Evolutionary conservation across 139 green algal genomes (phyloP), one percentile per base, ranked within the genome.

Genomic region (Eudorina sp.): DNA sequence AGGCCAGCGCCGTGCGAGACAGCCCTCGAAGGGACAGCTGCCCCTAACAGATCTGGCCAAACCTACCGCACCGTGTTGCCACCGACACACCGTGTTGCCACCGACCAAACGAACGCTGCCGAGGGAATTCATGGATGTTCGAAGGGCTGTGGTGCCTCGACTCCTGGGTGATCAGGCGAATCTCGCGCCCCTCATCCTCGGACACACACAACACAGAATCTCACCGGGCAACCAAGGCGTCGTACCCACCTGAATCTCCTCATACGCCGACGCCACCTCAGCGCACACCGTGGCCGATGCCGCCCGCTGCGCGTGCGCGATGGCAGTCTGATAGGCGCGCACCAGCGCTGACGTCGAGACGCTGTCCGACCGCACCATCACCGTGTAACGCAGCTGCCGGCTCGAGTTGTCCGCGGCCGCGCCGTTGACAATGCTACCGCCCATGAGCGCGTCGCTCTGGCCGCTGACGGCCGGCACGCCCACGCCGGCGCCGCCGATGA

Each of bases 201-300:
- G n/a, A n/a, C n/a, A n/a, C n/a, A n/a, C 51, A 14, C 58, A 68
- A 34, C 58, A 6, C 16, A 27, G 21, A 14, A 14, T n/a, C 16
- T 21, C 58, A 27, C 58, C 21, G 23, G 27, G n/a, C n/a, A n/a
- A n/a, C n/a, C n/a, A n/a, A n/a, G n/a, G n/a, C n/a, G n/a, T n/a
- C n/a, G 27, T 66, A 7, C 83, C n/a, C 68, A 88, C 83, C 83
- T 92, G 75, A 4, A 92, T 83, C 68, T 92, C 89, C 76, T 89
- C 89, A 3, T 88, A 81, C 51, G 55, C 82, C 11, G 60, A 68
- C 5, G n/a, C 83, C 38, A 74, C 41, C 31, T 89, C 70, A 27
- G 43, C 25, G 18, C 45, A 83, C 2, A 4, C n/a, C 21, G 23
- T 60, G 23, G 53, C 51, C 36, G 55, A 48, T 13, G 80, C 53